Evolutionary conservation across 129 eudicot species (phyloP), one percentile per base, ranked within the genome.

Genomic region (Saussurea involucrata): DNA sequence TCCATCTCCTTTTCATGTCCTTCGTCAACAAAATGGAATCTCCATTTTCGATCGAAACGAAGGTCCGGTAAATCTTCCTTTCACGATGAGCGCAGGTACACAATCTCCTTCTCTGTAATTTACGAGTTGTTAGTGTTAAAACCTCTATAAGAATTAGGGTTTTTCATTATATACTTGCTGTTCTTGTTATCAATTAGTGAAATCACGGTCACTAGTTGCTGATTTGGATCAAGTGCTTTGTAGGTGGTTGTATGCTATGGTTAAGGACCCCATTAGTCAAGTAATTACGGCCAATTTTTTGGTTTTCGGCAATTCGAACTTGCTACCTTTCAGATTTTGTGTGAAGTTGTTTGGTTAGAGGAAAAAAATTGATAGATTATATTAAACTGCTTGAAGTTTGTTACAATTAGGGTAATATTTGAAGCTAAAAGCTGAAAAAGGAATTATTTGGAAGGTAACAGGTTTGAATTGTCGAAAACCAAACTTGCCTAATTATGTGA

Each of bases 11-110:
- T 6, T 33, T 36, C 64, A 4, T 57, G 8, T 57, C 10, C 4
- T 57, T 57, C 64, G 20, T 21, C 64, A 18, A 58, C 64, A 20
- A 58, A 20, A 58, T 58, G 64, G 25, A 58, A 58, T 58, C 64
- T 6, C 76, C 76, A 53, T 53, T 73, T 5, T 57, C 57, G 6
- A 55, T 73, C 53, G 24, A 20, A 17, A 31, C 22, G 22, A 74
- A 58, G 15, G 11, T 73, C 8, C 18, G 29, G 28, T 29, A 55
- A 13, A 69, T 24, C 60, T 3, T 58, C 49, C 80, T 40, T 25
- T 15, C 3, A 70, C 29, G 33, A 80, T 83, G 87, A 86, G 87
- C 68, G 87, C 83, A 20, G 87, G 87, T 83, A 69, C 76, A 32
- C 40, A 3, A 49, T 65, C 71, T 81, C 57, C 60, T 29, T 71